Evolutionary conservation across 1,284 basidiomycete species (phyloP).

Genomic region (Ceratobasidium sp.): DNA sequence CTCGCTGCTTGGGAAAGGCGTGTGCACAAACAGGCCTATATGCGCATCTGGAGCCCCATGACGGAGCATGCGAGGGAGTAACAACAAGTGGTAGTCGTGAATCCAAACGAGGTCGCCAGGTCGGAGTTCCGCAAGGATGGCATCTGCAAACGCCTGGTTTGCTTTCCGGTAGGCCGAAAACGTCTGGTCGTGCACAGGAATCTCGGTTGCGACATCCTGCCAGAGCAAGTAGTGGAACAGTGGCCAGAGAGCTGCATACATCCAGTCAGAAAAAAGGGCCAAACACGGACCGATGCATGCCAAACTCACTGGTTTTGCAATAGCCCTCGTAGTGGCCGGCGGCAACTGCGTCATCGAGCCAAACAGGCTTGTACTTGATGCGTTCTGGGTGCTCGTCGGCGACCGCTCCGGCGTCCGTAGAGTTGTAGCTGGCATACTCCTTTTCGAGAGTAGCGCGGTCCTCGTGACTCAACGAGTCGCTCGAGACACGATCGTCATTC

Average conservation of each 20-base stretch:
- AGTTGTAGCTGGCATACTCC: slow-evolving; percentile 64
- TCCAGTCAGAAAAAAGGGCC: slow-evolving; percentile 35
- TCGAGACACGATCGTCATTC: slow-evolving; percentile 45
- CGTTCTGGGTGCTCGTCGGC: slow-evolving; percentile 54
- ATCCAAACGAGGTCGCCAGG: slow-evolving; percentile 93
- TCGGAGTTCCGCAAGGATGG: slow-evolving; percentile 76
- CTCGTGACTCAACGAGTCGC: slow-evolving; percentile 60
- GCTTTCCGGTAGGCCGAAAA: slow-evolving; percentile 87
- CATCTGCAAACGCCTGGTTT: slow-evolving; percentile 85
- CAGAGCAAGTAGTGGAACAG: slow-evolving; percentile 98
- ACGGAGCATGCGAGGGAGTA: slow-evolving; percentile 63
- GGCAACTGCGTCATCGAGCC: slow-evolving; percentile 88
- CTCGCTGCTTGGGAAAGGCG: slow-evolving; percentile 96
- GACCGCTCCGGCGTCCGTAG: slow-evolving; percentile 63
- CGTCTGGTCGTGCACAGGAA: slow-evolving; percentile 80
- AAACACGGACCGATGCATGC: background rate
- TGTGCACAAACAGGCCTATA: slow-evolving; percentile 95
- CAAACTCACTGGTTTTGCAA: slow-evolving; percentile 89
- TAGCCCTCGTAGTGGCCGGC: slow-evolving; percentile 97
- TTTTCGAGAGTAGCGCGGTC: slow-evolving; percentile 69
- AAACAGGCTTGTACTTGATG: slow-evolving; percentile 86
- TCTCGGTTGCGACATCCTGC: slow-evolving; percentile 89
- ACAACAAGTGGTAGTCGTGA: slow-evolving; percentile 68
- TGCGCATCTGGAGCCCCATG: slow-evolving; percentile 75
- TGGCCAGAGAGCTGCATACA: slow-evolving; percentile 84